These are phyloP conservation scores for Penicillium cataractarum DNA, from an alignment of 495 filamentous ascomycete species.

Conservation along the genomic window DNA sequence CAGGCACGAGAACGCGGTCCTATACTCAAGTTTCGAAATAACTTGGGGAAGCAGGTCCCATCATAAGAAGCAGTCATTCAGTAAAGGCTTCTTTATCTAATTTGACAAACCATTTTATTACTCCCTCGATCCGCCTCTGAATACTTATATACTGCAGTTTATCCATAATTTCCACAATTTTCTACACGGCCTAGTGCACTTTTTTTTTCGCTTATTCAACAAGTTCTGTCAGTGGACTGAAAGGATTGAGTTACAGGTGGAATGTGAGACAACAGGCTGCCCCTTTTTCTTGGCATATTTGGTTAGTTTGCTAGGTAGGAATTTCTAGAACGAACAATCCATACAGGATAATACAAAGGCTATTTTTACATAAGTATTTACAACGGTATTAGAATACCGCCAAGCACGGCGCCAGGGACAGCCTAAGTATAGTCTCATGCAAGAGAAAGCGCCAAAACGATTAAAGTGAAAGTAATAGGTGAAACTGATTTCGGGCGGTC, in stretches of 20 bases:
- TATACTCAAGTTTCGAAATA: too few species aligned
- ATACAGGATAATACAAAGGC: not conserved
- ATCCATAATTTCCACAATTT: too few species aligned
- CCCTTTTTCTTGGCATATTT: not conserved
- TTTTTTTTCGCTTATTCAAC: not conserved
- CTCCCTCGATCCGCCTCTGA: too few species aligned
- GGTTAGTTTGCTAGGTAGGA: not conserved
- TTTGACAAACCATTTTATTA: too few species aligned
- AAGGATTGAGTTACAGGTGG: not conserved
- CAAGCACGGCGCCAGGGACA: not conserved
- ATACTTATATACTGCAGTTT: too few species aligned
- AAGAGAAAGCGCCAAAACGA: not conserved
- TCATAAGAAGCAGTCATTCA: too few species aligned
- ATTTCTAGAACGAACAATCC: not conserved
- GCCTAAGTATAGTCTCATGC: not conserved
- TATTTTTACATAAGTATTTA: not conserved
- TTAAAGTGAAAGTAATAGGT: not conserved
- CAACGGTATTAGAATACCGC: not conserved
- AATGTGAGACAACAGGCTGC: not conserved
- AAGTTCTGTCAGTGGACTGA: not conserved
- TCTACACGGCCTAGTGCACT: too few species aligned
- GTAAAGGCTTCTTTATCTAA: too few species aligned
- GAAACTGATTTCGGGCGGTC: not conserved
- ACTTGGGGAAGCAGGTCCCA: too few species aligned
- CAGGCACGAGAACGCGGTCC: too few species aligned